A percentile compares a stretch with the other conserved stretches of the same genome.
These are phyloP conservation scores for Echeveria elegans DNA, from an alignment of 164 flowering plant genomes.

Conservation along the genomic window DNA sequence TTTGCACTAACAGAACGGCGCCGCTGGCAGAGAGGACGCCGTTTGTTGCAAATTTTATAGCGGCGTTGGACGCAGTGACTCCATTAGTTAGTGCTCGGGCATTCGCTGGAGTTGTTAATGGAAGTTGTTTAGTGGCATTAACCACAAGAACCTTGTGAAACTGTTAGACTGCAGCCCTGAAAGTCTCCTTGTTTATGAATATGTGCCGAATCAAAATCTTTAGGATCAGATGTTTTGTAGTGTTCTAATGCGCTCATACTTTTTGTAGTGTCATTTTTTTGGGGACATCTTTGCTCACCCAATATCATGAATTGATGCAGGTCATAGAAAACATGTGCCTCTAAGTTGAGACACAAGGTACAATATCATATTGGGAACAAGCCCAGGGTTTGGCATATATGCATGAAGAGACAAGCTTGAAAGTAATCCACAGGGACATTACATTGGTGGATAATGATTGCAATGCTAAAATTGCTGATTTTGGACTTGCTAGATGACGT, in stretches of 20 bases:
- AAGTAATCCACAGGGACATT: slow-evolving; percentile 77
- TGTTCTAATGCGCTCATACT: slow-evolving; percentile 10
- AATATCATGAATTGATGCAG: slow-evolving; percentile 20
- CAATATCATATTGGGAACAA: slow-evolving; percentile 41
- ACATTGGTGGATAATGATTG: too few relatives aligned
- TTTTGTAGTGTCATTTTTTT: neutral
- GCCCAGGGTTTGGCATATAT: slow-evolving; percentile 74
- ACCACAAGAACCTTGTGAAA: slow-evolving; percentile 73
- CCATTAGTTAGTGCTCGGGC: slow-evolving; percentile 26
- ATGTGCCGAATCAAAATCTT: slow-evolving; percentile 49
- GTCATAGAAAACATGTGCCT: slow-evolving; percentile 14
- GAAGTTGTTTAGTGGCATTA: slow-evolving; percentile 51
- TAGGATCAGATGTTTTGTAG: slow-evolving; percentile 33
- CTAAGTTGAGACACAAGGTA: slow-evolving; percentile 43
- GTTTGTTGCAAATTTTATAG: slow-evolving; percentile 40
- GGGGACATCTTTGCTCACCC: neutral
- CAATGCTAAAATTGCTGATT: slow-evolving; percentile 89
- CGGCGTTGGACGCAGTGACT: too few relatives aligned
- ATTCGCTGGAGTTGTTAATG: slow-evolving; percentile 28
- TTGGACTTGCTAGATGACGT: slow-evolving; percentile 70
- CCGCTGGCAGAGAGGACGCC: slow-evolving; percentile 19
- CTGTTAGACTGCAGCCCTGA: slow-evolving; percentile 90
- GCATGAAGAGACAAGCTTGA: slow-evolving; percentile 44
- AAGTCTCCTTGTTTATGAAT: slow-evolving; percentile 84
- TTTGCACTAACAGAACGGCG: slow-evolving; percentile 50